Evolutionary conservation across 768 basidiomycete species (phyloP).

Genomic region (Wakefieldia striispora): DNA sequence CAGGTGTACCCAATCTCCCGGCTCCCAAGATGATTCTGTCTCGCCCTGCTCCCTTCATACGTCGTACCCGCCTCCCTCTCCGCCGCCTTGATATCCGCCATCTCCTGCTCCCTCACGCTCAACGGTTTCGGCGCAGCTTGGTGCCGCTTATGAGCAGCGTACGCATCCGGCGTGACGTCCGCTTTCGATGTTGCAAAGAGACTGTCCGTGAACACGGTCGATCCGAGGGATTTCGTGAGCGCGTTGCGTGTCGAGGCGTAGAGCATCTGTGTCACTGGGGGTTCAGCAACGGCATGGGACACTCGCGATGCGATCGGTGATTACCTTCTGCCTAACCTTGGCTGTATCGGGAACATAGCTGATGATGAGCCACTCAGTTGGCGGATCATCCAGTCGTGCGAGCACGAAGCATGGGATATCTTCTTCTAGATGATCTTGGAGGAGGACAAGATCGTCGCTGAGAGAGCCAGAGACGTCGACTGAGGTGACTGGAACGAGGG

Average conservation of each 20-base stretch:
- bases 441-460: conserved; percentile 55
- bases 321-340: conserved; percentile 77
- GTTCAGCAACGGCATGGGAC: not conserved
- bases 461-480: conserved; percentile 51
- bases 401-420: conserved; percentile 75
- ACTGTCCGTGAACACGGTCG: conserved; percentile 65
- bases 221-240: conserved; percentile 71
- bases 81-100: conserved; percentile 72
- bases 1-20: conserved; percentile 62
- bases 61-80: conserved; percentile 57
- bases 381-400: conserved; percentile 57
- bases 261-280: conserved; percentile 61
- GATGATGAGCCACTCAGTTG: conserved; percentile 68
- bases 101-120: conserved; percentile 77
- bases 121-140: conserved; percentile 77
- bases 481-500: conserved; percentile 59
- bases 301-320: not conserved
- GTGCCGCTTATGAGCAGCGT: conserved; percentile 71
- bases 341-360: conserved; percentile 83
- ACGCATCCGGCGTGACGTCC: conserved; percentile 66
- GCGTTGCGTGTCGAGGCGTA: conserved; percentile 78
- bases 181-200: conserved; percentile 76
- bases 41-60: conserved; percentile 58
- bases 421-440: conserved; percentile 59
- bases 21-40: conserved; percentile 55